phyloP scores from a whole-genome alignment of 2,329 filamentous ascomycete species.

The Metarhizium brunneum region DNA sequence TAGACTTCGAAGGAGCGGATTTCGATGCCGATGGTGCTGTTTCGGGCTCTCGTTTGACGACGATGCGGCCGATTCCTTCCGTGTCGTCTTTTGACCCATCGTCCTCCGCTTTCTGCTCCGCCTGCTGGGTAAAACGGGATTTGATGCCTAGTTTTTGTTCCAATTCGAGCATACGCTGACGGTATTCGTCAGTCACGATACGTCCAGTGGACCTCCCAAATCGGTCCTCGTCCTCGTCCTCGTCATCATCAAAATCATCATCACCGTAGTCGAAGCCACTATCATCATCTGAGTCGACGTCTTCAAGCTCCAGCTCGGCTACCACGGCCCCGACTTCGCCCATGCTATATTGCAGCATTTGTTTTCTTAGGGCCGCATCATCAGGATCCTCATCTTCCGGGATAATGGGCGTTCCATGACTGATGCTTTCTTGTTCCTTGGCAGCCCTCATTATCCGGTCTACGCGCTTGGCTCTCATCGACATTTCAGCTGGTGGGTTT shows the following conservation, averaged over 20 bases:
- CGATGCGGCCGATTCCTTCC: slow-evolving; percentile 48
- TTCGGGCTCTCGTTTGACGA: slow-evolving; percentile 28
- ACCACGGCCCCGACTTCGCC: slow-evolving; percentile 87
- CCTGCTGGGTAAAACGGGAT: slow-evolving; percentile 42
- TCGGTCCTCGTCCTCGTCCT: slow-evolving; percentile 64
- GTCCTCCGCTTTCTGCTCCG: slow-evolving; percentile 32
- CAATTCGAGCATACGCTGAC: slow-evolving; percentile 74
- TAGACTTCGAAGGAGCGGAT: slow-evolving; percentile 21
- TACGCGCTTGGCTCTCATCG: slow-evolving; percentile 36
- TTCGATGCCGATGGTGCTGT: slow-evolving; percentile 11
- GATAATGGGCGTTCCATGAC: slow-evolving; percentile 40
- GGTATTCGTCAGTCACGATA: slow-evolving; percentile 65
- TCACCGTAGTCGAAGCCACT: slow-evolving; percentile 47
- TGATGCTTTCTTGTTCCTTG: slow-evolving; percentile 41
- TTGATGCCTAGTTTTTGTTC: slow-evolving; percentile 64
- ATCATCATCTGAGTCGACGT: slow-evolving; percentile 48
- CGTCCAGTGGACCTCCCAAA: slow-evolving; percentile 63
- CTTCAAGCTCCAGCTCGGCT: slow-evolving; percentile 79
- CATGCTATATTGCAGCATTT: slow-evolving; percentile 88
- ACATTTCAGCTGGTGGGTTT: slow-evolving; percentile 19
- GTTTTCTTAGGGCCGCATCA: slow-evolving; percentile 67
- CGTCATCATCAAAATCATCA: slow-evolving; percentile 43
- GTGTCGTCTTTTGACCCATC: slow-evolving; percentile 25
- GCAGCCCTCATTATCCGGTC: slow-evolving; percentile 49
- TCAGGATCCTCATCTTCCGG: slow-evolving; percentile 70